Evolutionary conservation across 164 flowering plant species (phyloP), one percentile per base, ranked within the genome.

Genomic region (Sextonia rubra): DNA sequence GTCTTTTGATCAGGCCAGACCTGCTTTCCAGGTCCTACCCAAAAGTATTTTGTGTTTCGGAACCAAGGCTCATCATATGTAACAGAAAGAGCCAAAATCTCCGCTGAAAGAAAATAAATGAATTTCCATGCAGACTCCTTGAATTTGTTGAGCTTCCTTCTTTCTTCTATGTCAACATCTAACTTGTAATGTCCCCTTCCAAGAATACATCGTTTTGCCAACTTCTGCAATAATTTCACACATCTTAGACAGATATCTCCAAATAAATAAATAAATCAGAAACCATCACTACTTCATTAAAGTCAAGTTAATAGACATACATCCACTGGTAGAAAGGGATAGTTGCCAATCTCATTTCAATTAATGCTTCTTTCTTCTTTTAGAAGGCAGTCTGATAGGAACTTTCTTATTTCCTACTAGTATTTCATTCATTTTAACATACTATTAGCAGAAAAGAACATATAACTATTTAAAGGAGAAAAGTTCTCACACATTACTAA

Each of bases 121-220:
- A 89, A 91, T 74, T 96, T 96, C 98, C 98, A 93, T 60, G 98
- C 97, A 20, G 99, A 96, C 70, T 96, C 99, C 78, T 96, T 93
- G 76, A 96, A 93, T 71, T 96, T 96, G 26, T 82, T 79, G 32
- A 93, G 82, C 82, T 80, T 91, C 82, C 85, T 90, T 75, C 67
- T 86, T 69, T 72, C 82, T 44, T 88, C 92, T 30, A 72, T 78
- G 8, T 73, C 56, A 12, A 80, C 76, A 66, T 67, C 56, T 30
- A 82, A 84, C 75, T 6, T 65, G 72, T 64, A 72, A 32, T 83
- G 52, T 23, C 81, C 80, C 73, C 83, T 81, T 30, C 89, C 90
- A 78, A 90, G 85, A 69, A 96, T 85, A 71, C 87, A 69, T 32
- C 80, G 73, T 70, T 76, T 85, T 47, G 80, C 99, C 47, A 88